A percentile compares a stretch with the other conserved stretches of the same genome.
Conservation (phyloP, 75 land plant species). For the Cupressus sempervirens region DNA sequence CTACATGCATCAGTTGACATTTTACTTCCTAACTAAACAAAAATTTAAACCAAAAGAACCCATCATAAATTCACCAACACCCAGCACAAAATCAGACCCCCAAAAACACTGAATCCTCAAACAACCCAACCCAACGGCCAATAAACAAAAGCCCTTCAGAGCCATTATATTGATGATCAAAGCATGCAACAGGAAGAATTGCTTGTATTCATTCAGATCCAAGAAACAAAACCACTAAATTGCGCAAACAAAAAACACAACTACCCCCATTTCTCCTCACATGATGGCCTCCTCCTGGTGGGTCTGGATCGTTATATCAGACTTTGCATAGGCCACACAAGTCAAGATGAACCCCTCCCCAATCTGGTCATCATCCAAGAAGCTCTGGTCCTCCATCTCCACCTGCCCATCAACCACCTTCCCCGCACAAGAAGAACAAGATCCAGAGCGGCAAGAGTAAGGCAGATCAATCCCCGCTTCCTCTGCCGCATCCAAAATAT, state of each 20-base stretch:
- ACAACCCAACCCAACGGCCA: too few species aligned
- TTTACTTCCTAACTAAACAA: too few species aligned
- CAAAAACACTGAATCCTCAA: too few species aligned
- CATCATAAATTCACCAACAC: too few species aligned
- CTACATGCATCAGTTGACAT: too few species aligned
- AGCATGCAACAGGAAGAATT: neutral
- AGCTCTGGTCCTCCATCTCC: slow-evolving; percentile 69
- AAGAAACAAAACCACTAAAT: neutral
- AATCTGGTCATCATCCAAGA: slow-evolving; percentile 82
- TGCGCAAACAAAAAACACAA: neutral
- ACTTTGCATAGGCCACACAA: slow-evolving; percentile 65
- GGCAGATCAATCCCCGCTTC: slow-evolving; percentile 76
- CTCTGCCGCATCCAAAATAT: slow-evolving; percentile 79
- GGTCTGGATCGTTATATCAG: slow-evolving; percentile 53
- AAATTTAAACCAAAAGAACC: too few species aligned
- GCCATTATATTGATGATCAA: too few species aligned
- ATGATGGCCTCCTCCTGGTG: slow-evolving; percentile 77
- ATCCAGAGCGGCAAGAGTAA: slow-evolving; percentile 91
- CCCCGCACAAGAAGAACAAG: slow-evolving; percentile 95
- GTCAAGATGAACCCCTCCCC: slow-evolving; percentile 66
- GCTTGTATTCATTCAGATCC: neutral
- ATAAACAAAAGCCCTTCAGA: too few species aligned
- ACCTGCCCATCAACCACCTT: slow-evolving; percentile 44
- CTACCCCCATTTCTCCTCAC: neutral
- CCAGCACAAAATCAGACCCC: too few species aligned